Evolutionary conservation across 257 asterid genomes (phyloP), one percentile per base, ranked within the genome.

Genomic region (Dorcoceras hygrometricum): DNA sequence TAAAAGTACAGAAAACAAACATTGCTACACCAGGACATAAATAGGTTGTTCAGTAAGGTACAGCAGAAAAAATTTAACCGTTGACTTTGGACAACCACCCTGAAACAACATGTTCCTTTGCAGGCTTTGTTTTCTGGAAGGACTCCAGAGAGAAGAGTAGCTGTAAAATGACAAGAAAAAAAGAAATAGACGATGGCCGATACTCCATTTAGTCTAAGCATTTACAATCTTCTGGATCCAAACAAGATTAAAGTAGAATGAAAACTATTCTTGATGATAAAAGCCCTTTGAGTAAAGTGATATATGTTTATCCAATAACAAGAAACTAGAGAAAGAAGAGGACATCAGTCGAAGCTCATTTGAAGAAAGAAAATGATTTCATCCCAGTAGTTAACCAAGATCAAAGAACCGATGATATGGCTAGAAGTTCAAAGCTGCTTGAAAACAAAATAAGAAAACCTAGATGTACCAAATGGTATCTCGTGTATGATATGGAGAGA

Each of bases 81-180:
- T 87, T 77, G 39, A 90, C 87, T 79, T 88, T 90, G 2, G 89
- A 82, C 34, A 81, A 84, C 96, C 96, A 90, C 63, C 97, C 96
- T 0, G 95, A 90, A 16, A 87, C 64, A 26, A 90, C 81, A 31
- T 81, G 54, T 55, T 86, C 82, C 69, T 81, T 79, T 22, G 81
- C 82, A 50, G 90, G 80, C 79, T 86, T 81, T 8, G 96, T 90
- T 65, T 87, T 90, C 84, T 83, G 57, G 79, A 90, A 90, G 32
- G 84, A 75, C 69, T 87, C 96, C 65, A 76, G 76, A 23, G 85
- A 72, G 29, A 70, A 87, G 67, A 90, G 75, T 80, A 81, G 53
- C 97, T 87, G 88, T 32, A 54, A 25, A 71, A 65, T 11, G 27
- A 39, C 56, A 31, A 39, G 25, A 26, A 26, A 23, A 58, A 9